Evolutionary conservation across 2,329 filamentous ascomycete genomes (phyloP), one percentile per base, ranked within the genome.

Genomic region (Aspergillus alliaceus): DNA sequence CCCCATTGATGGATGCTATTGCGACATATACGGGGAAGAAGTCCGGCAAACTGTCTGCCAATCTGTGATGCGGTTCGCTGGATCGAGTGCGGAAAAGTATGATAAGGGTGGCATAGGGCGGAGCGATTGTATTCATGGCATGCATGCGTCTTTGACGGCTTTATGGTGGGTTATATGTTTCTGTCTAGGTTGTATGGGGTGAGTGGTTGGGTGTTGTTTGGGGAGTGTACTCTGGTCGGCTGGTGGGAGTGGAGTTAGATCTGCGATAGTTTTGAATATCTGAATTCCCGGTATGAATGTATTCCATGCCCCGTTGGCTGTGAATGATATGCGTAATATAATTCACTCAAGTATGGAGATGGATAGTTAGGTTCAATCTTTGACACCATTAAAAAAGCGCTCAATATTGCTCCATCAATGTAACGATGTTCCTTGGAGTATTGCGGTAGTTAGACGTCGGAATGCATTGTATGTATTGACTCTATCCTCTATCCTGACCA

Each of bases 1-100:
- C 86, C 18, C 59, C 77, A 3, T 72, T 90, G 66, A 89, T 89
- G 87, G 86, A 89, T 65, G 73, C 78, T 27, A 78, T 86, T 54
- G 80, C 84, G 8, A 80, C 82, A 1, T 85, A 76, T 68, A 82
- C 81, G 0, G 85, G 77, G 0, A 75, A 84, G 75, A 82, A 75
- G 63, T 65, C 68, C 3, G 76, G 75, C 2, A 58, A 63, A 37
- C 60, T 64, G 49, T 61, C 66, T 20, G 60, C 67, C 15, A 69
- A 71, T 35, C 56, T 72, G 37, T 72, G 31, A 65, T 11, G 25
- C 25, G 25, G 37, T 11, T 48, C n/a, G 29, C 27, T 48, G 44
- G 44, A 20, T 31, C n/a, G 24, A 42, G 20, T 24, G 39, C 20
- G 2, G 12, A 6, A 24, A 5, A 20, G 37, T 39, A 12, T 7